Conservation (phyloP, 345 rosid species). For the Kandelia obovata region DNA sequence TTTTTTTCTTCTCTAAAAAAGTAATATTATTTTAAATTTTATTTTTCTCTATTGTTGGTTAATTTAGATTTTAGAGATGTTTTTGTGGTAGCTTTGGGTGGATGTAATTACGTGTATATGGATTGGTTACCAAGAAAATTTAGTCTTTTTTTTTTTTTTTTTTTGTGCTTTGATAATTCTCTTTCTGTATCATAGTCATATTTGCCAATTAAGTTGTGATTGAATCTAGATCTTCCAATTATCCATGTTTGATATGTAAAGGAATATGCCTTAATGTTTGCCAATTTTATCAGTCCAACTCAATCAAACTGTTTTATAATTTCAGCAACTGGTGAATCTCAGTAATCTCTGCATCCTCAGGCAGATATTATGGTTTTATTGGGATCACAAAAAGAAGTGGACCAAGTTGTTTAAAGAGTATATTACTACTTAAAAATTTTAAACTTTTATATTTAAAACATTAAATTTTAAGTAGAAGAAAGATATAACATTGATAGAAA, state of each 20-base stretch:
- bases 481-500: no score
- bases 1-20: background rate
- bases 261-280: no score
- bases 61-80: conserved; percentile 1
- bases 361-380: conserved; percentile 10
- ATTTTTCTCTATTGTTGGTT: background rate
- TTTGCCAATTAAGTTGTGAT: no score
- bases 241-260: no score
- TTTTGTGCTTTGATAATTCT: background rate
- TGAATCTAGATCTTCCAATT: no score
- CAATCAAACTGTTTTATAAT: background rate
- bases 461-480: no score
- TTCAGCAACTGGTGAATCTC: background rate
- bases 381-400: conserved; percentile 27
- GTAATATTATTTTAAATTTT: background rate
- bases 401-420: background rate
- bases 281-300: background rate
- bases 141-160: background rate
- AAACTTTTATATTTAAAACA: no score
- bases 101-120: conserved; percentile 26
- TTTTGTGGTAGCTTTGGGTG: conserved; percentile 12
- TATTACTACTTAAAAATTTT: no score
- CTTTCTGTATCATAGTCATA: background rate
- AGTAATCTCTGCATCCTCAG: background rate
- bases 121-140: conserved; percentile 7